Percentiles rank a stretch among this genome's conserved stretches.
Evolutionary conservation across 805 yeast species (phyloP).

Genomic region (Candida ascalaphidarum): DNA sequence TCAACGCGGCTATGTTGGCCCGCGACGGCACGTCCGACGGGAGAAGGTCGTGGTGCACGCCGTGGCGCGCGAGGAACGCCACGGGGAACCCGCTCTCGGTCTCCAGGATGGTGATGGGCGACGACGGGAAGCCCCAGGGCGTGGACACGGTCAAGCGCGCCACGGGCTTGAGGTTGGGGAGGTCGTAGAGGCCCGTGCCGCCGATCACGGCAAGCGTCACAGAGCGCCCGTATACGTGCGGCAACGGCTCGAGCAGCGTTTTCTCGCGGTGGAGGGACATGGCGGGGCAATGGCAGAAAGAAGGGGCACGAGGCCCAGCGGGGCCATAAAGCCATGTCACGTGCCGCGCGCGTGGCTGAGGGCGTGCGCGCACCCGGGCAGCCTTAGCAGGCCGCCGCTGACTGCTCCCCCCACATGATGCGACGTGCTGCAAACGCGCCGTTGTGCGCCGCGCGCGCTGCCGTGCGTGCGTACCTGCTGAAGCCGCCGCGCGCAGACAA

Average conservation of each 20-base stretch:
- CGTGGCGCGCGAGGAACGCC: constrained; percentile 94
- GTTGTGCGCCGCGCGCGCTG: too few species aligned
- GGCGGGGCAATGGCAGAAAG: background rate
- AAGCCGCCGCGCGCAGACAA: too few species aligned
- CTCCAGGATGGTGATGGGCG: constrained; percentile 85
- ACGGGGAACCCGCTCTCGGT: constrained; percentile 72
- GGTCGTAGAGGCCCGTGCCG: constrained; percentile 93
- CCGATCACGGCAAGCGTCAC: constrained; percentile 88
- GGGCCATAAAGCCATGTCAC: too few species aligned
- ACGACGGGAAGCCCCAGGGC: constrained; percentile 97
- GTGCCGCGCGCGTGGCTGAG: too few species aligned
- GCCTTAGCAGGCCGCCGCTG: too few species aligned
- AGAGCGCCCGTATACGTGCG: constrained; percentile 51
- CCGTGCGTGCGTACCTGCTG: too few species aligned
- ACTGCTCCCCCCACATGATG: too few species aligned
- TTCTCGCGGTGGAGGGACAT: constrained; percentile 32
- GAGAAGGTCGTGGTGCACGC: constrained; percentile 76
- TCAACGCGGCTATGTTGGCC: constrained; percentile 95
- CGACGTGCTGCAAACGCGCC: too few species aligned
- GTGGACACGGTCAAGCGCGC: constrained; percentile 77
- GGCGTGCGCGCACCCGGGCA: too few species aligned
- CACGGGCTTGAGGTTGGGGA: constrained; percentile 76
- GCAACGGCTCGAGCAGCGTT: constrained; percentile 22
- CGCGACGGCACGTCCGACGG: constrained; percentile 90
- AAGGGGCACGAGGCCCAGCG: too few species aligned